A percentile compares a stretch with the other conserved stretches of the same genome.
phyloP scores from a whole-genome alignment of 495 filamentous ascomycete genomes.

The Parathielavia hyrcaniae region DNA sequence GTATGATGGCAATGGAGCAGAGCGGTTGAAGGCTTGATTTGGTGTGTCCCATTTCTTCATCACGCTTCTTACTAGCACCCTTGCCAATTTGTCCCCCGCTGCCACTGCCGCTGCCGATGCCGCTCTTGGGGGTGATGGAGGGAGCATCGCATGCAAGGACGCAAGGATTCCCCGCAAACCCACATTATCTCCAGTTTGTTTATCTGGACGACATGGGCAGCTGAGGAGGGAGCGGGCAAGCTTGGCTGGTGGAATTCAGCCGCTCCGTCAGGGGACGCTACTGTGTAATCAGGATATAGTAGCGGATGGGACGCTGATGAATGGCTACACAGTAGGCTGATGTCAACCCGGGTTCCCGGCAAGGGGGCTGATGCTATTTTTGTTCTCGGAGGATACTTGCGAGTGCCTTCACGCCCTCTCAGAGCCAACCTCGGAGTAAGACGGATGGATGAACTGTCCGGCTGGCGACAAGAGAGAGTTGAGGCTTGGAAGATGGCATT shows the following conservation, averaged over 20 bases:
- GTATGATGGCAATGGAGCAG: too few relatives aligned
- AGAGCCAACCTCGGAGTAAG: not conserved
- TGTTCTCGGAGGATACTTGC: not conserved
- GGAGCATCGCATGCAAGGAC: not conserved
- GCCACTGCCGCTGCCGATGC: too few relatives aligned
- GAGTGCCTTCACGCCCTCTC: not conserved
- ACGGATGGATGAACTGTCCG: not conserved
- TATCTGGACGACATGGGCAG: not conserved
- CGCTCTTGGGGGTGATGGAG: too few relatives aligned
- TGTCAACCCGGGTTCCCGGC: not conserved
- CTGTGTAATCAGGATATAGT: not conserved
- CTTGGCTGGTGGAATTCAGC: conserved; percentile 1
- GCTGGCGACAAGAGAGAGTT: not conserved
- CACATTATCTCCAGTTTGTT: not conserved
- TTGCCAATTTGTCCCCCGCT: too few relatives aligned
- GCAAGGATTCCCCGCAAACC: not conserved
- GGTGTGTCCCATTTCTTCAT: too few relatives aligned
- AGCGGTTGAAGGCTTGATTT: too few relatives aligned
- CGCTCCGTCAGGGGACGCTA: not conserved
- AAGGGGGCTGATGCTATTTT: conserved; percentile 7
- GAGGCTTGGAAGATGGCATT: not conserved
- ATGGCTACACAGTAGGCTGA: not conserved
- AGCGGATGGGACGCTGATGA: not conserved
- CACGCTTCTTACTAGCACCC: too few relatives aligned
- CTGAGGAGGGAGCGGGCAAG: not conserved